Evolutionary conservation across 345 rosid genomes (phyloP).

Genomic region (Salix suchowensis): DNA sequence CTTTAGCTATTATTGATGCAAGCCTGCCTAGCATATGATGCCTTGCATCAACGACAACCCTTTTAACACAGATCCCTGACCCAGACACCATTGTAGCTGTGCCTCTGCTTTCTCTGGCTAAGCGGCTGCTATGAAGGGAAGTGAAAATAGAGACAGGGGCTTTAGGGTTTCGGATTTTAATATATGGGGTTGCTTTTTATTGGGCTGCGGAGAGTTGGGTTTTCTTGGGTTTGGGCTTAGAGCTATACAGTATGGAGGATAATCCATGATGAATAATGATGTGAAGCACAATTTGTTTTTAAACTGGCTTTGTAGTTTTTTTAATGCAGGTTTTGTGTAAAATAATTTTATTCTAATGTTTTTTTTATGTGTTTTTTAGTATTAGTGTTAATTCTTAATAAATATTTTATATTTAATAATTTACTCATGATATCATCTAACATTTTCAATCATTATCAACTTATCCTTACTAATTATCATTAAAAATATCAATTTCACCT

Average conservation of each 20-base stretch:
- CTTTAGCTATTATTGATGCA: conserved; percentile 28
- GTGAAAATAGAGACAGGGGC: background rate
- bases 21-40: conserved; percentile 27
- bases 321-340: no score
- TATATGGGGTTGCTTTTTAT: background rate
- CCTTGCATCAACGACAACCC: conserved; percentile 24
- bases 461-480: fast-evolving
- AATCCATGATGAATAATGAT: background rate
- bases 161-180: conserved; percentile 9
- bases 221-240: background rate
- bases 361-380: no score
- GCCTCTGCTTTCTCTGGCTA: background rate
- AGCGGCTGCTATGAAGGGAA: conserved; percentile 5
- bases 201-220: background rate
- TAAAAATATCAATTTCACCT: no score
- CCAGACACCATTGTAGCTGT: conserved; percentile 18
- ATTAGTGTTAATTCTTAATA: no score
- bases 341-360: no score
- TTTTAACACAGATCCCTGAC: conserved; percentile 23
- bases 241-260: background rate
- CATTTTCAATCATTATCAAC: no score
- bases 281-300: no score
- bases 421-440: no score
- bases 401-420: no score
- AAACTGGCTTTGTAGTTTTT: no score